These are phyloP conservation scores for Golubevia sp. DNA, from an alignment of 1,284 basidiomycete species.

Conservation along the genomic window DNA sequence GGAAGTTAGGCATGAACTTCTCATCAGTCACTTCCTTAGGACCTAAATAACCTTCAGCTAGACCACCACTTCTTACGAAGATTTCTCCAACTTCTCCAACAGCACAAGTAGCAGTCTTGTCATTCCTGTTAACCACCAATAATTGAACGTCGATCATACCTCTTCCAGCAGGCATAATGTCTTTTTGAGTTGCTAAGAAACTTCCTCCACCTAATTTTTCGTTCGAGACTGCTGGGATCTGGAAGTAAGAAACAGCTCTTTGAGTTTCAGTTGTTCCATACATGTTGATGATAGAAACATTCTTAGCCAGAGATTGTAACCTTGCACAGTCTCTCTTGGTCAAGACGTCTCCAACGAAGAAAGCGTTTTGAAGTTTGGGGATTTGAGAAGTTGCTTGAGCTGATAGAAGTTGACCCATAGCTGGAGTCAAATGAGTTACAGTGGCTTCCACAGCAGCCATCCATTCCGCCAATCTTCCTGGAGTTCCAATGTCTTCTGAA, in stretches of 20 bases:
- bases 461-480: slow-evolving; percentile 96
- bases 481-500: slow-evolving; percentile 94
- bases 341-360: slow-evolving; percentile 98
- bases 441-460: slow-evolving; percentile 72
- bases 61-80: slow-evolving; percentile 92
- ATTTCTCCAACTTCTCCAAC: slow-evolving; percentile 98
- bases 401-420: slow-evolving; percentile 98
- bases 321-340: slow-evolving; percentile 98
- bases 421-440: slow-evolving; percentile 87
- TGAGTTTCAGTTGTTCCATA: slow-evolving; percentile 99
- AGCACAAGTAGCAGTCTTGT: slow-evolving; percentile 84
- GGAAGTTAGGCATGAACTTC: slow-evolving; percentile 61
- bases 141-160: slow-evolving; percentile 99
- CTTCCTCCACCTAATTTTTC: slow-evolving; percentile 64
- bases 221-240: slow-evolving; percentile 84
- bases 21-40: slow-evolving; percentile 75
- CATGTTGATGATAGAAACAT: slow-evolving; percentile 94
- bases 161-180: slow-evolving; percentile 95
- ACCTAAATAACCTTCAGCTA: slow-evolving; percentile 95
- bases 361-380: slow-evolving; percentile 83
- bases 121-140: slow-evolving; percentile 91
- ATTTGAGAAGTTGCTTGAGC: slow-evolving; percentile 91
- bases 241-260: slow-evolving; percentile 96
- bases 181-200: slow-evolving; percentile 92
- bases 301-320: slow-evolving; percentile 87